Base-by-base conservation (phyloP, 129 eudicot genomes). In the Flaveria robusta region DNA sequence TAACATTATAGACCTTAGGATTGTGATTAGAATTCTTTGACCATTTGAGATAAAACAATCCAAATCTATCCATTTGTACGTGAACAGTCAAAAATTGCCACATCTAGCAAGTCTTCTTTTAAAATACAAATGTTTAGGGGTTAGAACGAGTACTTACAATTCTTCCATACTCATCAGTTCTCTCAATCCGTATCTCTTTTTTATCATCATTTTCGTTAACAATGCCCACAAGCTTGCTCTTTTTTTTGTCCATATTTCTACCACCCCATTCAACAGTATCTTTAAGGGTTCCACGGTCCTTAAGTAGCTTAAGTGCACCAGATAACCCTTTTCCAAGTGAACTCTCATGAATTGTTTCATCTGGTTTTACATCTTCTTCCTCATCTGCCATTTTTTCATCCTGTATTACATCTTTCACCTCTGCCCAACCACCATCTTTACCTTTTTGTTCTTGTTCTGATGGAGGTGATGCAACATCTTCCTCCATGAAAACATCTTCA, bases 261-360 rank as follows among this genome's bases (percentile, higher is more conserved):
- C 98, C 98, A 81, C 98, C 98, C 97, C 96, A 94, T 67, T 91
- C 98, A 45, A 89, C 71, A 62, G 87, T 87, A 76, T 94, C 97
- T 77, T 91, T 91, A 0, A 94, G 88, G 39, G 93, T 68, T 12
- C 98, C 98, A n/a, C 98, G 76, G 3, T 91, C 93, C 79, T 91
- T 85, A 51, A 94, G 84, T 58, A 91, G 86, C 70, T 73, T 70
- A 66, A 94, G 93, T n/a, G 90, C 96, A 24, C 96, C 98, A 29
- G 93, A 83, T 71, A 94, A 77, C 55, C 98, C 98, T 82, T 94
- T 94, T 49, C 98, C 98, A 16, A 94, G 90, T 12, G 93, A 76
- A 55, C 79, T 76, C 86, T 94, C 98, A 76, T 91, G 98, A 56
- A 94, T 88, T 1, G 96, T 91, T 51, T 89, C 92, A 81, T 88